These are phyloP conservation scores for Aureobasidium sp. DNA, from an alignment of 2,329 filamentous ascomycete genomes.

Conservation along the genomic window DNA sequence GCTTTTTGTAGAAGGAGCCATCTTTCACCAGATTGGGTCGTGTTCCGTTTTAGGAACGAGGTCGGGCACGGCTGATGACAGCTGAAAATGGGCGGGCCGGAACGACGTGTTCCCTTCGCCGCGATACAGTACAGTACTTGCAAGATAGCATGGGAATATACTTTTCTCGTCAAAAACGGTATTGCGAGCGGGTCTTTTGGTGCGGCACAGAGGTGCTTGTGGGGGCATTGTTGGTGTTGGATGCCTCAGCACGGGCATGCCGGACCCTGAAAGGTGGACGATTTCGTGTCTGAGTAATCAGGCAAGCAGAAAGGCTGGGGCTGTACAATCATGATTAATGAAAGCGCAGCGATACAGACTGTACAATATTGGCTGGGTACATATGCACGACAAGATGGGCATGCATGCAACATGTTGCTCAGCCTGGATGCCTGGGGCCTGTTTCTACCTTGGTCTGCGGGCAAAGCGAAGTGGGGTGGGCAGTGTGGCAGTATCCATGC, in stretches of 20 bases:
- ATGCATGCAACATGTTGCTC: neutral
- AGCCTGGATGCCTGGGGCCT: slow-evolving; percentile 1
- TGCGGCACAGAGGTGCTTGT: slow-evolving; percentile 1
- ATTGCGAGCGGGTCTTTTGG: neutral
- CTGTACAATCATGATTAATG: neutral
- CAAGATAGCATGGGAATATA: neutral
- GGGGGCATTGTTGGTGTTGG: slow-evolving; percentile 11
- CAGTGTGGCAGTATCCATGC: neutral
- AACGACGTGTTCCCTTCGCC: neutral
- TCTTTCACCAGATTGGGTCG: slow-evolving; percentile 4
- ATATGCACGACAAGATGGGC: neutral
- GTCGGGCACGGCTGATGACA: slow-evolving; percentile 9
- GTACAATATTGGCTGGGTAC: slow-evolving; percentile 2
- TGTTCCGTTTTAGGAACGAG: slow-evolving; percentile 2
- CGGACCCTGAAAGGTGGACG: neutral
- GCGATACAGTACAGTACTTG: neutral
- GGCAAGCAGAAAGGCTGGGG: neutral
- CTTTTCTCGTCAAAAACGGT: neutral
- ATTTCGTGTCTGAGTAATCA: neutral
- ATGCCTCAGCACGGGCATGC: slow-evolving; percentile 12
- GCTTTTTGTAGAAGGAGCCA: neutral
- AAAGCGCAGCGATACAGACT: neutral
- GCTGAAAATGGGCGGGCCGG: neutral
- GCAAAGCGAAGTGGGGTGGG: neutral
- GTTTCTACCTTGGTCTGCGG: neutral